phyloP scores from a whole-genome alignment of 164 flowering plant species.

The Berberis thunbergii region DNA sequence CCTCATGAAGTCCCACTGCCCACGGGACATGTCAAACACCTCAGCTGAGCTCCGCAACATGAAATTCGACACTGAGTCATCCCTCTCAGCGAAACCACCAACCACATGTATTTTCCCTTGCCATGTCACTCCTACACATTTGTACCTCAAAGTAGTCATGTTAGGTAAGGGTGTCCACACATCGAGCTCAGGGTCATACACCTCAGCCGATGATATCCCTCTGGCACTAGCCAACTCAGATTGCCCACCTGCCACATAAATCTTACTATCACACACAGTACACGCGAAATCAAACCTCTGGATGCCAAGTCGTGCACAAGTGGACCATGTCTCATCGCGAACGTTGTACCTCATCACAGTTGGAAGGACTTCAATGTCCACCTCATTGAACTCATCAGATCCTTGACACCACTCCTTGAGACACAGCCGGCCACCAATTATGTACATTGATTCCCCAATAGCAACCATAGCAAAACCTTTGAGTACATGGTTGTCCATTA shows the following conservation, averaged over 20 bases:
- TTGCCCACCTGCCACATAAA: slow-evolving; percentile 58
- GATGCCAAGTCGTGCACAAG: slow-evolving; percentile 27
- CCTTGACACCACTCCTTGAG: slow-evolving; percentile 8
- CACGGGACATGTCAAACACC: slow-evolving; percentile 25
- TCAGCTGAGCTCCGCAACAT: slow-evolving; percentile 47
- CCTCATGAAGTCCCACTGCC: slow-evolving; percentile 33
- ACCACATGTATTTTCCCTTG: slow-evolving; percentile 46
- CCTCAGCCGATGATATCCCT: slow-evolving; percentile 38
- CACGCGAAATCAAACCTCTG: slow-evolving; percentile 52
- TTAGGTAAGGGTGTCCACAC: slow-evolving; percentile 34
- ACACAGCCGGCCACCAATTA: slow-evolving; percentile 44
- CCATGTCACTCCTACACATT: slow-evolving; percentile 57
- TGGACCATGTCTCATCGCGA: slow-evolving; percentile 21
- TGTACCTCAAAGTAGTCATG: slow-evolving; percentile 44
- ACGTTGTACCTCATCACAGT: slow-evolving; percentile 26
- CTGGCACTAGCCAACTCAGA: slow-evolving; percentile 20
- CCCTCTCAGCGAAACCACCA: slow-evolving; percentile 42
- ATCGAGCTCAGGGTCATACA: slow-evolving; percentile 32
- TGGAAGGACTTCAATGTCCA: slow-evolving; percentile 16
- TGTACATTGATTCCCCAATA: slow-evolving; percentile 24
- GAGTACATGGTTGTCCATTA: slow-evolving; percentile 27
- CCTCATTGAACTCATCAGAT: slow-evolving; percentile 10
- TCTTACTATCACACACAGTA: slow-evolving; percentile 29
- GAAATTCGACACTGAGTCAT: slow-evolving; percentile 12
- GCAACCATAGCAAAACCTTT: slow-evolving; percentile 52